Percentiles rank a stretch among this genome's conserved stretches.
These are phyloP conservation scores for Vitis rotundifolia DNA, from an alignment of 164 flowering plant species.

Conservation along the genomic window DNA sequence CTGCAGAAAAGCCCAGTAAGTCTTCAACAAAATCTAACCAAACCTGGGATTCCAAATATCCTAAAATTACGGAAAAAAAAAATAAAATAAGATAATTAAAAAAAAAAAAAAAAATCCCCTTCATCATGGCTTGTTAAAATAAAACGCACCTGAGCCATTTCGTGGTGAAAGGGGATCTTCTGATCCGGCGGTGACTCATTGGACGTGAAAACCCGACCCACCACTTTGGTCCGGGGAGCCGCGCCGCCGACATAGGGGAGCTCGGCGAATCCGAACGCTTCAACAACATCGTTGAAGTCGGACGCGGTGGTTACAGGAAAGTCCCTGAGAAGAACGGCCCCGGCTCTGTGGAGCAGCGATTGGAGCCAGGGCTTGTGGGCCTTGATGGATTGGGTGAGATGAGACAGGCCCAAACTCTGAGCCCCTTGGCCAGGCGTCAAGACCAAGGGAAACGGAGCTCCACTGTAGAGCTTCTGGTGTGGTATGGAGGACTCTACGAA, in stretches of 20 bases:
- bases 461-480: constrained; percentile 32
- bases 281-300: constrained; percentile 82
- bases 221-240: constrained; percentile 71
- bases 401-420: not conserved
- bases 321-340: constrained; percentile 81
- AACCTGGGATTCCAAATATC: no score
- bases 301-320: constrained; percentile 58
- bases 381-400: constrained; percentile 27
- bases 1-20: constrained; percentile 28
- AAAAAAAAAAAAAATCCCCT: no score
- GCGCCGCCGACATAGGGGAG: constrained; percentile 90
- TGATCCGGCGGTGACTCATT: constrained; percentile 91
- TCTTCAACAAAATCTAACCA: no score
- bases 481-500: constrained; percentile 26
- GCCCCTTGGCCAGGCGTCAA: not conserved
- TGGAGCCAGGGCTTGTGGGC: constrained; percentile 53
- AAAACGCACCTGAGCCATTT: constrained; percentile 47
- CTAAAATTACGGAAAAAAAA: no score
- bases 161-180: constrained; percentile 90
- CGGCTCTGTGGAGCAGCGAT: constrained; percentile 47
- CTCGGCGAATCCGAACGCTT: constrained; percentile 85
- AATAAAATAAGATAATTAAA: no score
- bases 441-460: constrained; percentile 37
- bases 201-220: constrained; percentile 87
- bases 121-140: no score